Evolutionary conservation across 2,329 filamentous ascomycete genomes (phyloP), one percentile per base, ranked within the genome.

Genomic region (Diaporthe sp.): DNA sequence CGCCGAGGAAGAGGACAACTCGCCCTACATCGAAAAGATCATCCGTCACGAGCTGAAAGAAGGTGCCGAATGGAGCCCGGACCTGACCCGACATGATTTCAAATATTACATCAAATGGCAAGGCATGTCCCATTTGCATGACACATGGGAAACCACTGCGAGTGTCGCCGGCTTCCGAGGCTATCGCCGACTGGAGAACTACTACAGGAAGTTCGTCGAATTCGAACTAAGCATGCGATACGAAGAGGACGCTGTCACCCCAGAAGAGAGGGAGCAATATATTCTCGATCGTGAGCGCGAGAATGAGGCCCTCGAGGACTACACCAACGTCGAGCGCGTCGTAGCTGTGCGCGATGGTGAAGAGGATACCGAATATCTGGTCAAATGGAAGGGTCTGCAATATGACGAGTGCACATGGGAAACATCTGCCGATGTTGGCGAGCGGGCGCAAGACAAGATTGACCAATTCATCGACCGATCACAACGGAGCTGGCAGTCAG

Each of bases 331-430:
- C 42, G 97, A 99, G 83, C 92, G 97, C 79, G 93, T 99, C 74
- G 98, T 99, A 79, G 94, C 94, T 71, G 90, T 93, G 74, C 92
- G 94, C 76, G 91, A 95, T 73, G 93, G 93, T 32, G 95, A 97
- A 19, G 93, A 94, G 12, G 94, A 92, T 65, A 91, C 91, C 0
- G 95, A 98, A 82, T 99, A 99, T 83, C 94, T 92, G 77, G 93
- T 98, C 83, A 99, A 99, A 85, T 99, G 97, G 95, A 97, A 97
- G 84, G 94, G 94, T 15, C 89, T 98, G 69, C 94, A 93, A 70
- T 99, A 99, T 81, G 96, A 98, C 79, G 92, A 93, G 76, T 98
- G 94, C 84, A 99, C 97, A 2, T 99, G 97, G 97, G 97, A 99
- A 82, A 85, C 87, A 53, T 94, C 92, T 51, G 88, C 91, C 8